phyloP scores from a whole-genome alignment of 495 filamentous ascomycete genomes.

The Sporormia fimetaria region DNA sequence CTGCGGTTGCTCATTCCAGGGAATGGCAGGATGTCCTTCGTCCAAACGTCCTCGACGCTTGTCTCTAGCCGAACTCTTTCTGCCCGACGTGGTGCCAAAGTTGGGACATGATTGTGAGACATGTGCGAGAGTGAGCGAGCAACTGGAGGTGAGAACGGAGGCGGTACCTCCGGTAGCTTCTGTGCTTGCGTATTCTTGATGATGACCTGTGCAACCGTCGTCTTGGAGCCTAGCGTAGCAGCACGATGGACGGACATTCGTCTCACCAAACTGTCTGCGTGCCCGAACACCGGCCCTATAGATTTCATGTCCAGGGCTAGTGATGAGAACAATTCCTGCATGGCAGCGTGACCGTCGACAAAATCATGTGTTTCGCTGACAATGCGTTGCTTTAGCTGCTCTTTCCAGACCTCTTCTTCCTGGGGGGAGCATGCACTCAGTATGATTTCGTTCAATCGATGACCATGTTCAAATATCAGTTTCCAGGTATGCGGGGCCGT shows the following conservation, averaged over 20 bases:
- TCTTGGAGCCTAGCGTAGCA: conserved; percentile 52
- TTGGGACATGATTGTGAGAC: conserved; percentile 50
- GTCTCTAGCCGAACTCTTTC: conserved; percentile 71
- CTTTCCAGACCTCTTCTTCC: conserved; percentile 72
- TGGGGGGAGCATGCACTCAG: conserved; percentile 75
- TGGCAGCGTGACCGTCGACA: conserved; percentile 36
- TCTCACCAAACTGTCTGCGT: conserved; percentile 58
- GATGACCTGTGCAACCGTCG: conserved; percentile 59
- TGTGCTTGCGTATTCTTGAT: conserved; percentile 78
- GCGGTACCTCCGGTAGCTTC: conserved; percentile 40
- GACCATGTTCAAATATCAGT: conserved; percentile 66
- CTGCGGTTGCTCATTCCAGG: conserved; percentile 67
- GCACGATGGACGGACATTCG: conserved; percentile 72
- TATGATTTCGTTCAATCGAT: conserved; percentile 72
- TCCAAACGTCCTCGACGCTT: conserved; percentile 70
- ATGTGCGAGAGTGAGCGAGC: conserved; percentile 62
- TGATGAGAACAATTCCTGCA: conserved; percentile 46
- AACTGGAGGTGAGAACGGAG: conserved; percentile 37
- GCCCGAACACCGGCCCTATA: conserved; percentile 62
- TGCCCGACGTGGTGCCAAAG: conserved; percentile 51
- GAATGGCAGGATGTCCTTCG: conserved; percentile 66
- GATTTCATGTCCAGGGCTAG: conserved; percentile 58
- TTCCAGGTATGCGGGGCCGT: conserved; percentile 87
- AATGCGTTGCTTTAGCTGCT: conserved; percentile 38
- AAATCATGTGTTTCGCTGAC: conserved; percentile 32